phyloP scores from a whole-genome alignment of 768 basidiomycete genomes.

The Tulasnella sp. region DNA sequence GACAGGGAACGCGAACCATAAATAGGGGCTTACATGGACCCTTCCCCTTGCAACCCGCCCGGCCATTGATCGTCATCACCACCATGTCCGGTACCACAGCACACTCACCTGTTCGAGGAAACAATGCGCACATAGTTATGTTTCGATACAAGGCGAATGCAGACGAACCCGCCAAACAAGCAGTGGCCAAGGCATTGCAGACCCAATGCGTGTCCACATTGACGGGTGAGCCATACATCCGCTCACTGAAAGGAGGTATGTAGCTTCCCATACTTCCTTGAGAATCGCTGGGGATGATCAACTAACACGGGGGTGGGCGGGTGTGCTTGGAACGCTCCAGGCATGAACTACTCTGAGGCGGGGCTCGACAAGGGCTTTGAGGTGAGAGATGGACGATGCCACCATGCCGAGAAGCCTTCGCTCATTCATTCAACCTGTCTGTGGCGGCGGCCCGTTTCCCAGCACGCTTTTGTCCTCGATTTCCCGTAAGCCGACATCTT shows the following conservation, averaged over 20 bases:
- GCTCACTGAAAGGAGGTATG: neutral
- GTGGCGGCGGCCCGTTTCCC: too few relatives aligned
- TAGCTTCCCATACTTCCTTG: too few relatives aligned
- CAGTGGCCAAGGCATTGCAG: neutral
- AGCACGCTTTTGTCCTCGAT: slow-evolving; percentile 7
- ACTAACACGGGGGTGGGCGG: too few relatives aligned
- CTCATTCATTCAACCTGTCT: neutral
- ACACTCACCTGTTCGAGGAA: neutral
- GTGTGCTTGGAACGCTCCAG: too few relatives aligned
- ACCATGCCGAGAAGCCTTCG: neutral
- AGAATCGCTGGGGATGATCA: too few relatives aligned
- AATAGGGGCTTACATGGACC: neutral
- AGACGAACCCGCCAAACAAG: neutral
- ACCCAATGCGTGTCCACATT: neutral
- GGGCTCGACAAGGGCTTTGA: slow-evolving; percentile 6
- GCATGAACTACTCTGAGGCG: slow-evolving; percentile 2
- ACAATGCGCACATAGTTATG: slow-evolving; percentile 4
- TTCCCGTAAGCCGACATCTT: neutral
- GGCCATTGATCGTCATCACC: neutral
- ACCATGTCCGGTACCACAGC: neutral
- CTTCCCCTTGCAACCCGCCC: too few relatives aligned
- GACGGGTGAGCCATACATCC: slow-evolving; percentile 5
- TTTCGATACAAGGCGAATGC: slow-evolving; percentile 1
- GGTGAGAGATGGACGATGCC: neutral
- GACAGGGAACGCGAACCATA: neutral